Evolutionary conservation across 805 yeast species (phyloP), one percentile per base, ranked within the genome.

Genomic region (Yamadazyma takamatsuzukensis): DNA sequence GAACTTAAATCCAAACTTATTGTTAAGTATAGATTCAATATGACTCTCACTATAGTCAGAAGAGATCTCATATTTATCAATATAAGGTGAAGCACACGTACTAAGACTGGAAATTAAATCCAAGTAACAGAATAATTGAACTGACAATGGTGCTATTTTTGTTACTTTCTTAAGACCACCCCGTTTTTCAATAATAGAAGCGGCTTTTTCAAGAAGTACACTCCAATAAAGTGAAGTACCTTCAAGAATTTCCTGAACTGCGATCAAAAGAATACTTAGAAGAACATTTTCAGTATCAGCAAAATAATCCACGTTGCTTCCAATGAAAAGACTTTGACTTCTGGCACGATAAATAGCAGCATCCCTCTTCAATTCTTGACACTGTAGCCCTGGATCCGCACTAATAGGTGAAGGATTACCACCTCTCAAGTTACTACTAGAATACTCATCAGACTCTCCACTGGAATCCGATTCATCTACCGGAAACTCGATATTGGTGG

Each of bases 71-170:
- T 29, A 21, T 17, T 36, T 32, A 29, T 41, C 36, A 15, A 47
- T 38, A 33, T 37, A 48, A 2, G 56, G 56, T 6, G 51, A 37
- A 13, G 40, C 39, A 30, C 59, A 54, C 1, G 56, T 53, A 31
- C 56, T 50, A 15, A 54, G 29, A 37, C 54, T 48, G 3, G 56
- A 49, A 9, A 53, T 47, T 25, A 48, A 45, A 33, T 54, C 59
- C 6, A 54, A 43, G 29, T 54, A 54, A 29, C 54, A 53, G 36
- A 54, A 54, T n/a, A 54, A 27, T 36, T 54, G 59, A 21, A 49
- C 39, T 5, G 49, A 39, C 19, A 53, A 39, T 14, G 53, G 48
- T 10, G 48, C 41, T n/a, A 45, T 28, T 13, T 32, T 33, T 15
- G 43, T 34, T 18, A 53, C 38, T n/a, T 32, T 27, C 12, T 25